Base-by-base conservation (phyloP, 805 yeast species). In the Saccharomyces jurei region DNA sequence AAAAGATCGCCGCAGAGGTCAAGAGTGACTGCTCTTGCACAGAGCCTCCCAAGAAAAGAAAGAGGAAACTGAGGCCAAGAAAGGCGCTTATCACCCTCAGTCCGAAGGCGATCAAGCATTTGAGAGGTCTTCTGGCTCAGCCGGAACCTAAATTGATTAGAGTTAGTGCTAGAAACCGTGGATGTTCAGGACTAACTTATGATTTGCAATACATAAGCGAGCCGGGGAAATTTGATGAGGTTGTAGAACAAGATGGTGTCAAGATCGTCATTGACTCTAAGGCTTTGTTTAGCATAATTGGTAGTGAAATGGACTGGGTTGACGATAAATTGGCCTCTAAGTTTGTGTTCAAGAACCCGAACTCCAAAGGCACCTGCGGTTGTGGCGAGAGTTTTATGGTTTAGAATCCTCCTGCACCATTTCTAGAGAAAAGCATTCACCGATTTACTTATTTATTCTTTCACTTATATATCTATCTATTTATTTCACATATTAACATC, bases 361-460 rank as follows among this genome's bases (percentile, higher is more conserved):
- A 94, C 73, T 87, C 96, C 44, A 94, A 92, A 75, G 99, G 98
- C 31, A 88, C 96, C 50, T 94, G 99, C 73, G 99, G 99, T 11
- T 94, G 99, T 71, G 99, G 99, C 53, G 99, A 94, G 74, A 89
- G 97, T 4, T 94, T 94, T 71, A 94, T 91, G 97, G 97, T 92
- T 8, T 91, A 74, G 66, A 31, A 46, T 3, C 28, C 30, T 21
- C 22, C 44, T 17, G 31, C 26, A 26, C 27, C 29, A 6, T 44
- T 46, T 46, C 14, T 41, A 27, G 27, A 41, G 41, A 31, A 29
- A 48, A 28, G 29, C 17, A 26, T 48, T 32, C 17, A 30, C 27
- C 36, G 46, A 46, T 26, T 49, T 51, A 44, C 52, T 53, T 56
- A 55, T 49, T 52, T 56, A 54, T 53, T 59, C 54, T 55, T 56